Base-by-base conservation (phyloP, 176 grass and related monocot species). In the Musa acuminata region DNA sequence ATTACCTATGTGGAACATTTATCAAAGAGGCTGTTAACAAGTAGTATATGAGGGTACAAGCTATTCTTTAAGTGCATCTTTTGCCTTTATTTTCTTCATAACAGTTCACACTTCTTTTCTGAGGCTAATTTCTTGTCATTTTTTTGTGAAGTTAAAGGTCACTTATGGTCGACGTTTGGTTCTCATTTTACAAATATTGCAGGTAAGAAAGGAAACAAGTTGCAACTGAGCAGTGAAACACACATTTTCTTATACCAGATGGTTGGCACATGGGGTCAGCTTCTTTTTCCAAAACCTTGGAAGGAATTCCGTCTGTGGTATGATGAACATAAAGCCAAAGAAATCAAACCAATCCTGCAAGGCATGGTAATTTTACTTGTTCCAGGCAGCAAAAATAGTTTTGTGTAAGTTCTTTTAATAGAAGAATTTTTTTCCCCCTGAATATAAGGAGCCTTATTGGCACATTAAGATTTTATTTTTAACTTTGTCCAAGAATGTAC, bases 201-300 rank as follows among this genome's bases (percentile, higher is more conserved):
- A 94, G 95, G 95, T 85, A 94, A 94, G 78, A 88, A 89, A 85
- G 90, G 95, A 81, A 99, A 99, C 79, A 99, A 87, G 80, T 74
- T 99, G 83, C 69, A 89, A 74, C 69, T 94, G 86, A 80, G 87
- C 51, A 79, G 82, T 43, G 90, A 87, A 82, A 85, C 84, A 48
- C 81, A 13, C n/a, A 71, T 99, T 82, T 83, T 99, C 84, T 89
- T 99, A 77, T 99, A 99, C 81, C 95, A 99, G 78, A 89, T 99
- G 88, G 95, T 99, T 52, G 95, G 95, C 75, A 99, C 95, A 43
- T 99, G 95, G 95, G 95, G 90, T 52, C 95, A 99, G 72, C 88
- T 99, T 91, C 85, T 99, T 67, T 99, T 99, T 83, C 95, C 95
- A 80, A 94, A 91, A 91, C 88, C 90, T 53, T 99, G 95, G 95